Evolutionary conservation across 2,329 filamentous ascomycete species (phyloP).

Genomic region (Didymella pomorum): DNA sequence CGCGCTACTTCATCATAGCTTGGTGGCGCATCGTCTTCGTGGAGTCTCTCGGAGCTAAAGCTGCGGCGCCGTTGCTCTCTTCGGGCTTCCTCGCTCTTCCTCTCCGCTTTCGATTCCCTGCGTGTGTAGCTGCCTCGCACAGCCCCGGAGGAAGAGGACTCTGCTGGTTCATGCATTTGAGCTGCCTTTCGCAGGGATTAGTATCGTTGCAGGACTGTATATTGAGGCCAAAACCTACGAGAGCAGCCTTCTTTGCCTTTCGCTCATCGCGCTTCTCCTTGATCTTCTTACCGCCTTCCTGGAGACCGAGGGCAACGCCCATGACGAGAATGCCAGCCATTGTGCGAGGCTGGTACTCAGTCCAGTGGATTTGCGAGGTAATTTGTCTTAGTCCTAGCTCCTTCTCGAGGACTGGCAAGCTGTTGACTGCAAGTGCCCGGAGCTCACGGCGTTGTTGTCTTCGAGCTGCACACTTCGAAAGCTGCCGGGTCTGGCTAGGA

Average conservation of each 20-base stretch:
- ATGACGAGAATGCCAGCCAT: constrained; percentile 36
- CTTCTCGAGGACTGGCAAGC: background rate
- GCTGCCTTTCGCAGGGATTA: constrained; percentile 19
- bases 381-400: background rate
- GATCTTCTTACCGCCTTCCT: constrained; percentile 33
- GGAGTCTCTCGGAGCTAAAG: constrained; percentile 22
- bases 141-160: constrained; percentile 15
- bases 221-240: constrained; percentile 16
- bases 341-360: constrained; percentile 17
- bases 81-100: constrained; percentile 26
- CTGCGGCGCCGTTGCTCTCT: constrained; percentile 22
- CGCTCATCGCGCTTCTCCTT: constrained; percentile 34
- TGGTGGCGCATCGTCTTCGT: constrained; percentile 25
- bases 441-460: constrained; percentile 12
- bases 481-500: background rate
- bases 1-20: constrained; percentile 25
- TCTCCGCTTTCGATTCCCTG: constrained; percentile 6
- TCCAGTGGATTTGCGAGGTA: background rate
- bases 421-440: constrained; percentile 2
- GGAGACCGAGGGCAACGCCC: constrained; percentile 29
- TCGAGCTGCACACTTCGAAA: constrained; percentile 8
- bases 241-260: constrained; percentile 35
- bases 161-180: constrained; percentile 14
- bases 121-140: background rate
- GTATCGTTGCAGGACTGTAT: background rate